These are phyloP conservation scores for Orychophragmus violaceus DNA, from an alignment of 345 rosid genomes.

Conservation along the genomic window DNA sequence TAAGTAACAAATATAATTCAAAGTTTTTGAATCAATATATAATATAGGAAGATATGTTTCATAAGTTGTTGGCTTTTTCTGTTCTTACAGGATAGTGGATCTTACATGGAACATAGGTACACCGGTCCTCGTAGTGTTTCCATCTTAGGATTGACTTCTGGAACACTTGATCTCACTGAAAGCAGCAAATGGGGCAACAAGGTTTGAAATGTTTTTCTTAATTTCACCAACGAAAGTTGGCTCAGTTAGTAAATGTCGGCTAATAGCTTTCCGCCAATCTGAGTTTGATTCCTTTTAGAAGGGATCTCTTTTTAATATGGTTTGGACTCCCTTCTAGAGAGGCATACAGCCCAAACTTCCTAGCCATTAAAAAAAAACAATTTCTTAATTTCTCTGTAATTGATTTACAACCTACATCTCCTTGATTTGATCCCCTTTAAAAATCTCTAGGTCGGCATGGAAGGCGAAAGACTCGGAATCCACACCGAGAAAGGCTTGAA, in stretches of 20 bases:
- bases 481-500: slow-evolving; percentile 46
- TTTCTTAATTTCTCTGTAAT: background rate
- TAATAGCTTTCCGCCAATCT: too few species aligned
- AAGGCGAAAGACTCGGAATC: slow-evolving; percentile 50
- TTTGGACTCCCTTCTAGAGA: too few species aligned
- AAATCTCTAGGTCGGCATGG: slow-evolving; percentile 54
- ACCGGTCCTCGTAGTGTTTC: slow-evolving; percentile 79
- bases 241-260: too few species aligned
- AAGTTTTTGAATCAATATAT: background rate
- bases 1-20: slow-evolving; percentile 23
- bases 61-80: background rate
- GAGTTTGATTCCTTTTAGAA: too few species aligned
- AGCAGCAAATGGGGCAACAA: slow-evolving; percentile 66
- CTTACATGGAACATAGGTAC: slow-evolving; percentile 80
- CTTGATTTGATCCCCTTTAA: background rate
- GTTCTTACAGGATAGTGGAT: slow-evolving; percentile 71
- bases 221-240: too few species aligned
- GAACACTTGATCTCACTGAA: slow-evolving; percentile 66
- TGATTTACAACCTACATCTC: background rate
- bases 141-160: slow-evolving; percentile 72
- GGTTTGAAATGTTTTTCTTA: slow-evolving; percentile 49
- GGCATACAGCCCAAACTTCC: too few species aligned
- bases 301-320: too few species aligned
- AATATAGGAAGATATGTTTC: background rate
- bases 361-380: too few species aligned